Evolutionary conservation across 192 early-diverging fungal species (phyloP), one percentile per base, ranked within the genome.

Genomic region (Blastocladiella britannica): DNA sequence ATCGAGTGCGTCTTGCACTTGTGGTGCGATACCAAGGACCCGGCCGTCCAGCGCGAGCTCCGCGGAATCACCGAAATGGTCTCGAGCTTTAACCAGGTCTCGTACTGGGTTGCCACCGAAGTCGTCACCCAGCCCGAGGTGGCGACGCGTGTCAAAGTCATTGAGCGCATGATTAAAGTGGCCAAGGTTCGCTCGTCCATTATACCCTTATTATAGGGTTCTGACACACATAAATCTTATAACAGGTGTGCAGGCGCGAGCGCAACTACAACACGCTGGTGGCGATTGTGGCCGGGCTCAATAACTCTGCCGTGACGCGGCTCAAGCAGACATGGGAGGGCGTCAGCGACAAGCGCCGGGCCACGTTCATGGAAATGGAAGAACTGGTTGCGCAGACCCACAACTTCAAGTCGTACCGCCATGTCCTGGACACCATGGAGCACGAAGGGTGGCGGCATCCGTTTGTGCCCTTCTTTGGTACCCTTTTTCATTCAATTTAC

Each of bases 81-180:
- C 26, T 27, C 20, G 23, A 29, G 28, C 12, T 56, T 27, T 18
- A 56, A 56, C 7, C 37, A 47, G 37, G 55, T 56, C 8, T 29
- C 28, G 5, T 56, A 56, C n/a, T 56, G 55, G 55, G 55, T 30
- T 9, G 55, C 55, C 3, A 56, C 55, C 28, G 55, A 56, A 27
- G 28, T 56, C 15, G 22, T n/a, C 7, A 56, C 55, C 8, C 55
- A 56, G 30, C 55, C 55, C 0, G 55, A 56, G n/a, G 2, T 56
- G 28, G 20, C 26, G 29, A 56, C 28, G 26, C 26, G 55, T 1
- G 23, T 56, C 28, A 56, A 56, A 27, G 55, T 56, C 20, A 18
- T 56, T 12, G 55, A 56, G 55, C 26, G 30, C 28, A 25, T 56
- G 25, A 56, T 56, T 15, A 56, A 56, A 9, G 28, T 56, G 4